Evolutionary conservation across 2,329 filamentous ascomycete species (phyloP).

Genomic region (Fusarium tuaranense): DNA sequence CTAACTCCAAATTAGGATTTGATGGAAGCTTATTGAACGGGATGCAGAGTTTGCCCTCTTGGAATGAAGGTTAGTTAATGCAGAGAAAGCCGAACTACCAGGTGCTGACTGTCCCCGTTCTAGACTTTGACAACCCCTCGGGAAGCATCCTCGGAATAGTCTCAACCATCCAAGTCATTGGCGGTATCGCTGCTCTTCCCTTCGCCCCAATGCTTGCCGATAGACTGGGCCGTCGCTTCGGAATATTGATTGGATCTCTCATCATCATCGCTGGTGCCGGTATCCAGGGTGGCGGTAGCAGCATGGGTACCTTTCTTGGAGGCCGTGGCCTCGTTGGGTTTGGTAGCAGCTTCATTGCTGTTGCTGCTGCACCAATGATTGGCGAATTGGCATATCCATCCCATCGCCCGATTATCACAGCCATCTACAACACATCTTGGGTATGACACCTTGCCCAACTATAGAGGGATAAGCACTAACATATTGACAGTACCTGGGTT

Average conservation of each 20-base stretch:
- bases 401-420: conserved; percentile 52
- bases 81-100: neutral
- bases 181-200: conserved; percentile 47
- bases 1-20: conserved; percentile 30
- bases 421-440: conserved; percentile 59
- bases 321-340: conserved; percentile 47
- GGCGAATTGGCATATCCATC: conserved; percentile 49
- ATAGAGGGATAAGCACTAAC: neutral
- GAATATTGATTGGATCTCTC: conserved; percentile 4
- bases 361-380: conserved; percentile 47
- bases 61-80: conserved; percentile 44
- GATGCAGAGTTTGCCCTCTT: conserved; percentile 51
- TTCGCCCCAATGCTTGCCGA: conserved; percentile 50
- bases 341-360: conserved; percentile 41
- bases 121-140: conserved; percentile 47
- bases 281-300: conserved; percentile 42
- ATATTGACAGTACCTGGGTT: conserved; percentile 49
- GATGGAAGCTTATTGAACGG: conserved; percentile 51
- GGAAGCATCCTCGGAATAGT: conserved; percentile 46
- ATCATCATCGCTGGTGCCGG: conserved; percentile 39
- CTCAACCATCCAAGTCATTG: conserved; percentile 46
- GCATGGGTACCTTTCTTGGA: conserved; percentile 45
- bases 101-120: neutral
- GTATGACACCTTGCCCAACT: conserved; percentile 3
- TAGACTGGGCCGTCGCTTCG: conserved; percentile 46